Percentiles rank a stretch among this genome's conserved stretches.
phyloP scores from a whole-genome alignment of 768 basidiomycete genomes.

The Nidularia sp. region DNA sequence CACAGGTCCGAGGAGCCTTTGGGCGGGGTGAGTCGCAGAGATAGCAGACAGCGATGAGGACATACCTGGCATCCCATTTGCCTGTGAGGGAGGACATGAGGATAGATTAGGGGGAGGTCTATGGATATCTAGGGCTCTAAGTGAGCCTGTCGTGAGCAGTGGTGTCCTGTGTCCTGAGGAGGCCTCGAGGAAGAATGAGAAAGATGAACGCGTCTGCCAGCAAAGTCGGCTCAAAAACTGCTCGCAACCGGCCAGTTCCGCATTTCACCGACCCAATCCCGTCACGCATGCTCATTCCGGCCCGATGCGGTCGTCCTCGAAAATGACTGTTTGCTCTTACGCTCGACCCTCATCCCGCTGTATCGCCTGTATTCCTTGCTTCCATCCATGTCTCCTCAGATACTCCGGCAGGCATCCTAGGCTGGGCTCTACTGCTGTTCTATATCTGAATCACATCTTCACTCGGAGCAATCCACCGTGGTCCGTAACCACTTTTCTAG shows the following conservation, averaged over 20 bases:
- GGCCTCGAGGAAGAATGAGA: constrained; percentile 7
- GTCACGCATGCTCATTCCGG: constrained; percentile 15
- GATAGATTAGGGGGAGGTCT: constrained; percentile 22
- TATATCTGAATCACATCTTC: too few species aligned
- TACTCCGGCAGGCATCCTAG: too few species aligned
- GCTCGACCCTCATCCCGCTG: constrained; percentile 4
- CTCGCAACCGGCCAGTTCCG: constrained; percentile 30
- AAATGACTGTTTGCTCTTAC: not conserved
- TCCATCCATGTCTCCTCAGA: too few species aligned
- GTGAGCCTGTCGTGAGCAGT: constrained; percentile 1
- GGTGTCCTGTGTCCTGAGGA: not conserved
- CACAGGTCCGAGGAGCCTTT: constrained; percentile 65
- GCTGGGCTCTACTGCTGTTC: too few species aligned
- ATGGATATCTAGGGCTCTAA: constrained; percentile 15
- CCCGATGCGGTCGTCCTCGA: not conserved
- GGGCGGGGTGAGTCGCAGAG: constrained; percentile 6
- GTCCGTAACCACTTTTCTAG: too few species aligned
- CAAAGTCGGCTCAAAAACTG: constrained; percentile 20
- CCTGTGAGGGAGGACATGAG: constrained; percentile 48
- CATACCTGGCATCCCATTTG: constrained; percentile 77
- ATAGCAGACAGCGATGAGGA: constrained; percentile 1
- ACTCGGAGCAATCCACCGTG: too few species aligned
- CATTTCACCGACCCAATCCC: constrained; percentile 31
- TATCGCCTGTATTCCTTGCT: constrained; percentile 3
- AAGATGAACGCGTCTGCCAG: constrained; percentile 12